A percentile compares a stretch with the other conserved stretches of the same genome.
Conservation (phyloP, 2,329 filamentous ascomycete genomes). For the Anisogramma anomala region DNA sequence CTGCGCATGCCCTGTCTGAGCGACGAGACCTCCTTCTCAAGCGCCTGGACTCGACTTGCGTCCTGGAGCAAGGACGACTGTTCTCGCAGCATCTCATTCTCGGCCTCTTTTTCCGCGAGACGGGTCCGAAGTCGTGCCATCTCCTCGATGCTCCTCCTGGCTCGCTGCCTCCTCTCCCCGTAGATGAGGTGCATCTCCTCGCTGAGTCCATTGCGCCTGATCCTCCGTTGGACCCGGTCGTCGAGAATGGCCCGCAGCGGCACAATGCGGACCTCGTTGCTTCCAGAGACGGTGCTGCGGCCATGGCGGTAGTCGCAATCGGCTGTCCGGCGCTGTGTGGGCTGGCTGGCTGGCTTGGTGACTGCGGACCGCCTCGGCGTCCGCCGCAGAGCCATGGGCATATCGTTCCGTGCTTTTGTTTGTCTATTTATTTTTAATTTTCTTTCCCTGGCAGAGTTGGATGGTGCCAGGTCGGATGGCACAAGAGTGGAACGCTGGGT, state of each 20-base stretch:
- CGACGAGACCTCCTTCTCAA: slow-evolving; percentile 2
- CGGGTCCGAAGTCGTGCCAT: slow-evolving; percentile 37
- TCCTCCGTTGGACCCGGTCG: slow-evolving; percentile 44
- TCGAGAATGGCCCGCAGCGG: slow-evolving; percentile 44
- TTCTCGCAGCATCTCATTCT: slow-evolving; percentile 37
- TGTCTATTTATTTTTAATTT: no score
- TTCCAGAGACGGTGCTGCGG: slow-evolving; percentile 3
- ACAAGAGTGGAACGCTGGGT: no score
- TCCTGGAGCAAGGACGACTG: slow-evolving; percentile 1
- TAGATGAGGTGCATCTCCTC: slow-evolving; percentile 45
- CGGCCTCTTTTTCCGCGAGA: slow-evolving; percentile 37
- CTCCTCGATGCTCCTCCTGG: slow-evolving; percentile 31
- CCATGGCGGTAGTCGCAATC: not conserved
- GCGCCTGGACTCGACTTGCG: slow-evolving; percentile 1
- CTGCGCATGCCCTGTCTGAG: slow-evolving; percentile 1
- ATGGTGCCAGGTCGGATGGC: no score
- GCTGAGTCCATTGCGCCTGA: slow-evolving; percentile 44
- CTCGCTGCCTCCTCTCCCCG: slow-evolving; percentile 32
- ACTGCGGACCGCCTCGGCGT: not conserved
- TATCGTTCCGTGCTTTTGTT: no score
- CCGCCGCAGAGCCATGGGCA: slow-evolving; percentile 8
- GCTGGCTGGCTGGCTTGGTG: not conserved
- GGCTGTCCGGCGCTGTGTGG: not conserved
- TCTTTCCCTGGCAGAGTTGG: not conserved
- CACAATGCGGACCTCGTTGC: slow-evolving; percentile 32